Evolutionary conservation across 2,329 filamentous ascomycete species (phyloP).

Genomic region (Colletotrichum coccodes): DNA sequence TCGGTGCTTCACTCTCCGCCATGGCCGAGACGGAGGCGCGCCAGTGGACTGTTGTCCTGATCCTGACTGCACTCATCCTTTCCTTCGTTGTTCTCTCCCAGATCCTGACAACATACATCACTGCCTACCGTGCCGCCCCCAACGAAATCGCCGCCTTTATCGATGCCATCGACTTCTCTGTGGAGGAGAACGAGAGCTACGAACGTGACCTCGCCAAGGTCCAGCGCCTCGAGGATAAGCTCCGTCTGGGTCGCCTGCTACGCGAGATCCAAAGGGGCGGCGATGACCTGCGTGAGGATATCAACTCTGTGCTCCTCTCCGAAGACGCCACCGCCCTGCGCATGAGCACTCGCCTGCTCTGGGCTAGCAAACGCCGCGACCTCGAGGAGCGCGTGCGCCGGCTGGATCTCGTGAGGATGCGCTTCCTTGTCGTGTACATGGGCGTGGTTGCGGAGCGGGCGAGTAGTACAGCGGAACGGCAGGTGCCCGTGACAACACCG

Average conservation of each 20-base stretch:
- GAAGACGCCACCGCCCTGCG: slow-evolving; percentile 50
- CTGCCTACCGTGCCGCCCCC: slow-evolving; percentile 68
- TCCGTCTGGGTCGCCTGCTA: slow-evolving; percentile 66
- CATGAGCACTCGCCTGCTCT: slow-evolving; percentile 62
- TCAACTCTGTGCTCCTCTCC: slow-evolving; percentile 60
- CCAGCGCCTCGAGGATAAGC: slow-evolving; percentile 69
- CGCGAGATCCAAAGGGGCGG: slow-evolving; percentile 70
- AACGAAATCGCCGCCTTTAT: slow-evolving; percentile 67
- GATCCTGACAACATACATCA: slow-evolving; percentile 60
- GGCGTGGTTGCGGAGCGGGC: slow-evolving; percentile 61
- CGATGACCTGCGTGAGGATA: slow-evolving; percentile 70
- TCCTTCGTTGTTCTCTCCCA: slow-evolving; percentile 65
- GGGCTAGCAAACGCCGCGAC: slow-evolving; percentile 63
- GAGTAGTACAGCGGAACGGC: slow-evolving; percentile 39
- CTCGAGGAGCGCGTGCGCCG: slow-evolving; percentile 68
- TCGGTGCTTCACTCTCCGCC: slow-evolving; percentile 38
- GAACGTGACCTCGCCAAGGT: slow-evolving; percentile 68
- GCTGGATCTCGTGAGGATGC: slow-evolving; percentile 71
- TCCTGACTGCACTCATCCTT: slow-evolving; percentile 67
- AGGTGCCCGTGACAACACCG: slow-evolving; percentile 15
- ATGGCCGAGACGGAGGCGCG: slow-evolving; percentile 63
- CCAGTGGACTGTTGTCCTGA: slow-evolving; percentile 67
- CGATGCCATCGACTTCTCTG: slow-evolving; percentile 70
- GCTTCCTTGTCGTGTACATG: slow-evolving; percentile 73
- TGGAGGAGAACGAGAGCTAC: slow-evolving; percentile 72